phyloP scores from a whole-genome alignment of 768 basidiomycete species.

The Leccinum disarticulatum region DNA sequence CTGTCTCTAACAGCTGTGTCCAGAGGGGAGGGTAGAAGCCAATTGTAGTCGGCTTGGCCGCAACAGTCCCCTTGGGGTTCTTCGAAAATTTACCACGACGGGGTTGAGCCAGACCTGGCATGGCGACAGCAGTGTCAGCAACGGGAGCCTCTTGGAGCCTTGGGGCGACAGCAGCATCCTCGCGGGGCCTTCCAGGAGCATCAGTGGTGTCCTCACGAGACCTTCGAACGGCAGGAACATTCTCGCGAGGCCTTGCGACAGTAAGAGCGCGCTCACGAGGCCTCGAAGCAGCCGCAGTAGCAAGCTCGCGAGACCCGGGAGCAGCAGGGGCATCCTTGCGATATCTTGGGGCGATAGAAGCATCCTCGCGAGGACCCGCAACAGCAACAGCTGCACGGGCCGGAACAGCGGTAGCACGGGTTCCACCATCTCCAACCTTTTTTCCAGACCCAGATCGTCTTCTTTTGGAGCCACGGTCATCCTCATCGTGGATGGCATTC shows the following conservation, averaged over 20 bases:
- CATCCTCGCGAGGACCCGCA: neutral
- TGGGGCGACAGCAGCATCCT: neutral
- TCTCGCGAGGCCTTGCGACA: too few species aligned
- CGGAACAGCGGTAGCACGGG: neutral
- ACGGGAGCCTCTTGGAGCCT: too few species aligned
- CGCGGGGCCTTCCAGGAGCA: neutral
- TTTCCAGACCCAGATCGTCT: neutral
- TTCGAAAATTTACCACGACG: neutral
- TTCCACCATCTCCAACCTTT: neutral
- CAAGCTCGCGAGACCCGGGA: too few species aligned
- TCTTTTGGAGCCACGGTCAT: neutral
- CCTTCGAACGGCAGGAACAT: too few species aligned
- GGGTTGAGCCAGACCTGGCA: neutral
- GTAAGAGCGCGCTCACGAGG: too few species aligned
- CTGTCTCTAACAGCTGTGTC: neutral
- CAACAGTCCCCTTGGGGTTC: neutral
- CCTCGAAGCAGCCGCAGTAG: too few species aligned
- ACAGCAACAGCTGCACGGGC: neutral
- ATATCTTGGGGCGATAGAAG: neutral
- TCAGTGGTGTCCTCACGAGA: neutral
- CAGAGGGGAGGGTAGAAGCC: neutral
- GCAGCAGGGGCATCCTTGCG: too few species aligned
- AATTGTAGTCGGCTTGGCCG: neutral
- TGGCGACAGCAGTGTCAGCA: neutral
- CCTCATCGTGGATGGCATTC: neutral